Conservation (phyloP, 2,329 filamentous ascomycete species). For the Penicillium vulpinum region DNA sequence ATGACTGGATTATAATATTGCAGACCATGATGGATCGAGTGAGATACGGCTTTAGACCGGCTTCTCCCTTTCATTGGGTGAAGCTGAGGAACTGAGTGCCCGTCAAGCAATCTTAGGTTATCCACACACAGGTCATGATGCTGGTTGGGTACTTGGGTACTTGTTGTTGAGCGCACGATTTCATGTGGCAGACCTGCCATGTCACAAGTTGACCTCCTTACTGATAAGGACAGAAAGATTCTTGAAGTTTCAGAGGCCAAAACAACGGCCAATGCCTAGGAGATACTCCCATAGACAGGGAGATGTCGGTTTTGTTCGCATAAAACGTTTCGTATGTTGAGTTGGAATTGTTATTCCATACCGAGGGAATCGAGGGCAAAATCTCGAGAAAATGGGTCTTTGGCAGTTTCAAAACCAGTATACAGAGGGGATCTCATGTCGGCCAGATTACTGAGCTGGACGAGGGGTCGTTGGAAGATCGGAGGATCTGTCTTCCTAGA, state of each 20-base stretch:
- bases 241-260: neutral
- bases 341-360: neutral
- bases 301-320: neutral
- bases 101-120: neutral
- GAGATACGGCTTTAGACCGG: neutral
- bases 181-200: neutral
- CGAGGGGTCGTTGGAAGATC: neutral
- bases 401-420: neutral
- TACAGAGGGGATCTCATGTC: neutral
- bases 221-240: neutral
- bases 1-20: neutral
- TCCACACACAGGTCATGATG: neutral
- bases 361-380: neutral
- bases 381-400: neutral
- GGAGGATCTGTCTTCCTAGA: neutral
- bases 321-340: neutral
- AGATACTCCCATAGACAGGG: neutral
- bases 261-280: neutral
- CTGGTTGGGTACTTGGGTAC: too few species aligned
- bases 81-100: neutral
- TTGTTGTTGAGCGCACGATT: neutral
- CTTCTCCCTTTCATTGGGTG: neutral
- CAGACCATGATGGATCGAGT: too few species aligned
- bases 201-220: neutral
- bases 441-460: neutral